Conservation (phyloP, 2,329 filamentous ascomycete species). For the Cytospora piceae region DNA sequence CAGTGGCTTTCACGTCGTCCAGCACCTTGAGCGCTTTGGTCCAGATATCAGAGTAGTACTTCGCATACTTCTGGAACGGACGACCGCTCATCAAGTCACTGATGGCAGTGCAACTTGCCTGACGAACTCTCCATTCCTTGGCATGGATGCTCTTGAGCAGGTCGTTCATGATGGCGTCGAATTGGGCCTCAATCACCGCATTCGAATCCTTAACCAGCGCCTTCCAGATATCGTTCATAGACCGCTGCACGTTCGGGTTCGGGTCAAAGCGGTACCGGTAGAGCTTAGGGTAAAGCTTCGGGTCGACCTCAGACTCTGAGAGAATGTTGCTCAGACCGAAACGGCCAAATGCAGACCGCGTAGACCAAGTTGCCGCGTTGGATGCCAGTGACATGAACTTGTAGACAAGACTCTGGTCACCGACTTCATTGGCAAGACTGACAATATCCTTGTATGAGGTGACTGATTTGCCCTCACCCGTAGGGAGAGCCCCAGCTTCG, state of each 20-base stretch:
- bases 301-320: slow-evolving; percentile 84
- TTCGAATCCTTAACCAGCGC: slow-evolving; percentile 89
- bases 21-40: slow-evolving; percentile 84
- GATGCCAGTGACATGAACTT: slow-evolving; percentile 97
- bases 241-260: slow-evolving; percentile 86
- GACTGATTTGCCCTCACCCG: slow-evolving; percentile 84
- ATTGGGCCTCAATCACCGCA: slow-evolving; percentile 76
- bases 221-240: slow-evolving; percentile 98
- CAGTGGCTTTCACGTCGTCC: slow-evolving; percentile 93
- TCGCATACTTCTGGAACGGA: slow-evolving; percentile 75
- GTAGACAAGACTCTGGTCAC: slow-evolving; percentile 94
- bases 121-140: slow-evolving; percentile 89
- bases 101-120: slow-evolving; percentile 90
- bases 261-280: slow-evolving; percentile 95
- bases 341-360: slow-evolving; percentile 91
- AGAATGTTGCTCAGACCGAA: slow-evolving; percentile 93
- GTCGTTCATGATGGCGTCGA: slow-evolving; percentile 87
- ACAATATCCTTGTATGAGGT: slow-evolving; percentile 99
- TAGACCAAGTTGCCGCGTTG: slow-evolving; percentile 96
- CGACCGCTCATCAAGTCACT: slow-evolving; percentile 85
- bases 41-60: slow-evolving; percentile 86
- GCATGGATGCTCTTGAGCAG: slow-evolving; percentile 83
- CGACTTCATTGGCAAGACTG: slow-evolving; percentile 91
- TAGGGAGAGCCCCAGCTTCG: slow-evolving; percentile 86
- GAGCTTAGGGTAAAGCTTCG: slow-evolving; percentile 92